Evolutionary conservation across 169 alveolate genomes (phyloP), one percentile per base, ranked within the genome.

Genomic region (Babesia ovata): DNA sequence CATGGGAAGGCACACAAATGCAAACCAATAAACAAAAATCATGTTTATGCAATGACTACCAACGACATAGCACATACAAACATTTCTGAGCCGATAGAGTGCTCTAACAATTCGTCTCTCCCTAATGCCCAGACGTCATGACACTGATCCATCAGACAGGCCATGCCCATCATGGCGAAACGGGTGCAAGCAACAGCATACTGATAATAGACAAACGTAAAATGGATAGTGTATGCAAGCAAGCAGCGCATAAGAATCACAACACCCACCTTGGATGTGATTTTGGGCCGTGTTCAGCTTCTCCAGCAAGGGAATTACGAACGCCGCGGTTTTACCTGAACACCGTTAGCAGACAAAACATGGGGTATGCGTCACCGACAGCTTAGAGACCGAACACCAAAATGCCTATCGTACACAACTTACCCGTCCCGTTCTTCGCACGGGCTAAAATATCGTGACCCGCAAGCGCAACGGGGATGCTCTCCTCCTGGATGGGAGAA

Each of bases 341-440:
- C 21, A 62, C 14, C 56, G 22, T n/a, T 49, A 49, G 22, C 26
- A n/a, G 4, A n/a, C 56, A 49, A n/a, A 2, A 49, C 22, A 17
- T 6, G 19, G 22, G 14, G 26, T 4, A 49, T 49, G 22, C 56
- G 22, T 16, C 19, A 49, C 22, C 19, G 19, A 49, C 42, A 7
- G 29, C n/a, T 1, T 9, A 13, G 39, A 16, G 11, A n/a, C 4
- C 44, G 16, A 4, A 4, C 63, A 1, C 12, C 42, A 28, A 6
- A 2, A 6, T 4, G 1, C 2, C 2, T 4, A 16, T 33, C 53
- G 28, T 21, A 45, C 14, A 13, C n/a, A 58, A 58, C 73, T 13
- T 19, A 26, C 99, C 99, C 46, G 99, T 98, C 16, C 99, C 99
- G 53, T 97, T 97, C 85, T 98, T 98, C 16, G 99, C 99, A 67